These are phyloP conservation scores for Plasmodium chabaudi DNA, from an alignment of 169 alveolate species.

Conservation along the genomic window DNA sequence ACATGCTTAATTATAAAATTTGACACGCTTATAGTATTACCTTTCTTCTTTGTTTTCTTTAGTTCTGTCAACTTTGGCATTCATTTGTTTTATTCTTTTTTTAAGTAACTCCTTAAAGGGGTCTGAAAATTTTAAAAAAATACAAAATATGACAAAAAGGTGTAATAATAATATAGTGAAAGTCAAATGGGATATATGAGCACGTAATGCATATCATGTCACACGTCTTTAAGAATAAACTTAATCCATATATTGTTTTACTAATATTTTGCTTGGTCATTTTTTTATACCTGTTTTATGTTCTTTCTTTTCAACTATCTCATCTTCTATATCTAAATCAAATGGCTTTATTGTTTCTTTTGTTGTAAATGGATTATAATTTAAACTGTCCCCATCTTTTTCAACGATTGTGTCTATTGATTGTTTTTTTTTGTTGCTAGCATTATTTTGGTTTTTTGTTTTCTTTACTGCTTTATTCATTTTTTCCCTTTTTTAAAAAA, in stretches of 20 bases:
- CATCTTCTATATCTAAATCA: slow-evolving; percentile 28
- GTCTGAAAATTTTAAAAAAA: background rate
- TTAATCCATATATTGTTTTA: too few species aligned
- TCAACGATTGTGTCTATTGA: background rate
- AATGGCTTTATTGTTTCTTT: slow-evolving; percentile 32
- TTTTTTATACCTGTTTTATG: slow-evolving; percentile 8
- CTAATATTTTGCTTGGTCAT: background rate
- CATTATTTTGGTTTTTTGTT: slow-evolving; percentile 3
- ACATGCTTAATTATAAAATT: background rate
- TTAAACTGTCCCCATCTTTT: background rate
- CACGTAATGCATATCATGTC: too few species aligned
- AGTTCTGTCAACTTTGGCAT: background rate
- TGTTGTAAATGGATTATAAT: slow-evolving; percentile 21
- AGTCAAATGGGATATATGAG: too few species aligned
- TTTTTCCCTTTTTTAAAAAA: background rate
- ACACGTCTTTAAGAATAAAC: too few species aligned
- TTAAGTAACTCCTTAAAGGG: slow-evolving; percentile 22
- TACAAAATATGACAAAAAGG: background rate
- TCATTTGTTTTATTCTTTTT: slow-evolving; percentile 38
- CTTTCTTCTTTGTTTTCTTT: background rate
- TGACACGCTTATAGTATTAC: slow-evolving; percentile 1
- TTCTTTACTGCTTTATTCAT: slow-evolving; percentile 23
- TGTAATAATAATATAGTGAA: too few species aligned
- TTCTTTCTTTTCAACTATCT: background rate
- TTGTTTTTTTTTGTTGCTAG: slow-evolving; percentile 4